Conservation (phyloP, 2,329 filamentous ascomycete genomes). For the Beauveria bassiana region DNA sequence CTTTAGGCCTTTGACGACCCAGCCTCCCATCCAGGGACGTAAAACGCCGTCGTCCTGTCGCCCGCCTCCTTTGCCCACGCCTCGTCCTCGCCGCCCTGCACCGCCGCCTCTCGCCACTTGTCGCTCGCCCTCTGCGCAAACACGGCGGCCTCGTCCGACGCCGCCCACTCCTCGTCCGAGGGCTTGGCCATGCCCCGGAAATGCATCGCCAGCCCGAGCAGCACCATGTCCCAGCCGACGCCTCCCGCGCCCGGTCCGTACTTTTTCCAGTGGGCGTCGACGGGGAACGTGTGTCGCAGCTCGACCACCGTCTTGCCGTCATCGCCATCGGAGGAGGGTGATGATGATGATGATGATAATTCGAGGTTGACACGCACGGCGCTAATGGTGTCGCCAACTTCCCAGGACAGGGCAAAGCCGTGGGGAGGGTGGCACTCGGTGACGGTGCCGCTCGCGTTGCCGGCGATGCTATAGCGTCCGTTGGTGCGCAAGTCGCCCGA, state of each 20-base stretch:
- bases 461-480: slow-evolving; percentile 5
- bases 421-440: not conserved
- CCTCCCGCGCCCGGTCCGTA: slow-evolving; percentile 8
- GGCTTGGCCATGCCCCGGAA: not conserved
- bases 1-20: not conserved
- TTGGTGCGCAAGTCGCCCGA: slow-evolving; percentile 7
- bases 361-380: not conserved
- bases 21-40: not conserved
- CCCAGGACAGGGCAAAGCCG: slow-evolving; percentile 1
- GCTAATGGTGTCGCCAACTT: not conserved
- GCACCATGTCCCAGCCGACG: slow-evolving; percentile 8
- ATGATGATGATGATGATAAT: no score
- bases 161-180: not conserved
- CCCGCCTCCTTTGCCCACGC: not conserved
- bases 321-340: no score
- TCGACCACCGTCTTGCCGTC: not conserved
- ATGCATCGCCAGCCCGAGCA: not conserved
- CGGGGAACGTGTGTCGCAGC: not conserved
- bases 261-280: slow-evolving; percentile 2
- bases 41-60: slow-evolving; percentile 2
- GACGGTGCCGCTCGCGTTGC: slow-evolving; percentile 4
- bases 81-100: not conserved
- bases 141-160: not conserved
- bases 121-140: not conserved
- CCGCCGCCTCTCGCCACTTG: not conserved